These are phyloP conservation scores for Kondoa malvinella DNA, from an alignment of 768 basidiomycete genomes.

Conservation along the genomic window DNA sequence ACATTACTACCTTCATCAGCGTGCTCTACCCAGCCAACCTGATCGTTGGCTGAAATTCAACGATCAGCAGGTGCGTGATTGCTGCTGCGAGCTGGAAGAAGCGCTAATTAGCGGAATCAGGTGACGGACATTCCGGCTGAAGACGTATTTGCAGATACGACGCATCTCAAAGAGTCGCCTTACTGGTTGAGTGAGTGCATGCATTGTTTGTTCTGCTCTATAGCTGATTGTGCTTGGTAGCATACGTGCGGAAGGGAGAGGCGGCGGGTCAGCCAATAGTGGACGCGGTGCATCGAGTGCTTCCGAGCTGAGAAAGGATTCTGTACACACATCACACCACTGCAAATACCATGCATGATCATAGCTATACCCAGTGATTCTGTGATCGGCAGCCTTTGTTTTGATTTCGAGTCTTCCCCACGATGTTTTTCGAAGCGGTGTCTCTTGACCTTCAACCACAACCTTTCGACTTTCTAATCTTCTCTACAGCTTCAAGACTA, in stretches of 20 bases:
- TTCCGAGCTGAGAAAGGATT: background rate
- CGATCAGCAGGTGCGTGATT: constrained; percentile 14
- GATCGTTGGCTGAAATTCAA: constrained; percentile 22
- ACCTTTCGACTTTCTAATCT: background rate
- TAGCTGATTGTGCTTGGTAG: too few relatives aligned
- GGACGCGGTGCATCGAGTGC: background rate
- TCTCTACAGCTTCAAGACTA: background rate
- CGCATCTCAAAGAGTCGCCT: constrained; percentile 13
- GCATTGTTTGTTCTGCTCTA: background rate
- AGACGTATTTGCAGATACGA: constrained; percentile 18
- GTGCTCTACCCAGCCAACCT: constrained; percentile 14
- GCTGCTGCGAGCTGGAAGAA: background rate
- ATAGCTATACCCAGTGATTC: too few relatives aligned
- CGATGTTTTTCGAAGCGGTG: background rate
- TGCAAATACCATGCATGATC: background rate
- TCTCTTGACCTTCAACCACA: background rate
- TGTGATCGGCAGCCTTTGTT: background rate
- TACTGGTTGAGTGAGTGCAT: constrained; percentile 16
- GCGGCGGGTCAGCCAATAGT: background rate
- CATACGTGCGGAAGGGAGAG: too few relatives aligned
- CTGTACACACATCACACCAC: background rate
- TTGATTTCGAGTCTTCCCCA: background rate
- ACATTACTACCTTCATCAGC: constrained; percentile 13
- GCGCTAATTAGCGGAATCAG: background rate
- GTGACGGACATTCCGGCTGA: constrained; percentile 16